Evolutionary conservation across 1,284 basidiomycete genomes (phyloP).

Genomic region (Ceratobasidium sp.): DNA sequence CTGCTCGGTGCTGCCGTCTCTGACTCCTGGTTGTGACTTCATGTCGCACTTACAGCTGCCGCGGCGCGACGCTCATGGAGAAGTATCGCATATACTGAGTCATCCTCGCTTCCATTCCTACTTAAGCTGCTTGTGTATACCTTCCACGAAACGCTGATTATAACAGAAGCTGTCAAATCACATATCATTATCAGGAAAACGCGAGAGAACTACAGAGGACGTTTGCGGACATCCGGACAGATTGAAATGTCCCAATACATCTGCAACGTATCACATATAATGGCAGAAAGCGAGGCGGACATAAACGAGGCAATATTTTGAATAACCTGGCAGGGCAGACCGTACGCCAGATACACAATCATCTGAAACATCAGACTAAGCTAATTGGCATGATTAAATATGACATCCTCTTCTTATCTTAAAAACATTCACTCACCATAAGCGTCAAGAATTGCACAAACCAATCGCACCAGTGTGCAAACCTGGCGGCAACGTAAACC

Average conservation of each 20-base stretch:
- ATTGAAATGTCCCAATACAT: neutral
- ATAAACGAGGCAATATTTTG: neutral
- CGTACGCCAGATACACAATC: neutral
- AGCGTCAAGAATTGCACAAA: neutral
- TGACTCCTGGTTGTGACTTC: too few species aligned
- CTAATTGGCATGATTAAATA: neutral
- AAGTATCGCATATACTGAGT: too few species aligned
- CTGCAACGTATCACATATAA: neutral
- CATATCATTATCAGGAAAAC: too few species aligned
- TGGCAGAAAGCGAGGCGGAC: neutral
- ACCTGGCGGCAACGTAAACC: neutral
- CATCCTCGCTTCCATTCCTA: too few species aligned
- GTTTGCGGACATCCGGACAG: neutral
- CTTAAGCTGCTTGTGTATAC: too few species aligned
- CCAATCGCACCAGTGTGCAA: slow-evolving; percentile 3
- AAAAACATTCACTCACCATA: neutral
- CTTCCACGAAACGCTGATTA: too few species aligned
- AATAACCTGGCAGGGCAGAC: neutral
- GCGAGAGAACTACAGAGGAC: too few species aligned
- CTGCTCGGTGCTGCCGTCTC: too few species aligned
- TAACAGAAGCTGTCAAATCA: too few species aligned
- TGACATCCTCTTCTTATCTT: neutral
- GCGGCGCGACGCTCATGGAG: too few species aligned
- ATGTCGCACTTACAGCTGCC: too few species aligned
- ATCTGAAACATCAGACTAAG: neutral